phyloP scores from a whole-genome alignment of 2,329 filamentous ascomycete genomes.

The Aureobasidium subglaciale region DNA sequence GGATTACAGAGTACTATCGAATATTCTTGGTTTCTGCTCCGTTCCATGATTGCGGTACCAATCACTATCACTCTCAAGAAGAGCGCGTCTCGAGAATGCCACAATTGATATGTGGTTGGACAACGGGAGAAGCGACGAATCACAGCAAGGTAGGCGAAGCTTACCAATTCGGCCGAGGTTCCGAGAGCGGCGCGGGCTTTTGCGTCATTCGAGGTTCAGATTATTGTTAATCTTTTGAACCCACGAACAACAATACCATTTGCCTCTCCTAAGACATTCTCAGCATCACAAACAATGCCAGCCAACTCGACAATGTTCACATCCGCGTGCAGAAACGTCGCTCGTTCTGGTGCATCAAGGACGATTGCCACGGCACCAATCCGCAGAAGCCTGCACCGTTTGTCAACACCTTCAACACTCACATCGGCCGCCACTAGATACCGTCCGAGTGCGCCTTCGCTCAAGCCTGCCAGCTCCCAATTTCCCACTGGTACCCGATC shows the following conservation, averaged over 20 bases:
- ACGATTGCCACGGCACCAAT: conserved; percentile 9
- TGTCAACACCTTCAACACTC: conserved; percentile 9
- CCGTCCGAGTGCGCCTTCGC: conserved; percentile 5
- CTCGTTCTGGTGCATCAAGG: background rate
- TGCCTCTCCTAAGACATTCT: background rate
- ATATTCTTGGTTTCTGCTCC: no score
- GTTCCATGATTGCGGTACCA: no score
- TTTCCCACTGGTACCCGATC: conserved; percentile 44
- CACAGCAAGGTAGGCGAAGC: background rate
- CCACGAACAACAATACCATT: background rate
- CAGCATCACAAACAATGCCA: background rate
- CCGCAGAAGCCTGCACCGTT: conserved; percentile 6
- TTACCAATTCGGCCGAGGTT: conserved; percentile 11
- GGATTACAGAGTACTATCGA: no score
- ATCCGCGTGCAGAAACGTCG: background rate
- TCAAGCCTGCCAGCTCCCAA: background rate
- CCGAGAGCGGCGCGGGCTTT: background rate
- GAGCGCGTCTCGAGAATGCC: no score
- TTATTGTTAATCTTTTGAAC: conserved; percentile 3
- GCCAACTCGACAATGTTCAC: conserved; percentile 9
- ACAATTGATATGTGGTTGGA: no score
- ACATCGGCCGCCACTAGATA: conserved; percentile 10
- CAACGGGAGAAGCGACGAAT: background rate
- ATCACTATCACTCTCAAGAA: no score
- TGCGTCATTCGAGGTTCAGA: conserved; percentile 6